Evolutionary conservation across 2,329 filamentous ascomycete genomes (phyloP).

Genomic region (Cryphonectria nitschkei): DNA sequence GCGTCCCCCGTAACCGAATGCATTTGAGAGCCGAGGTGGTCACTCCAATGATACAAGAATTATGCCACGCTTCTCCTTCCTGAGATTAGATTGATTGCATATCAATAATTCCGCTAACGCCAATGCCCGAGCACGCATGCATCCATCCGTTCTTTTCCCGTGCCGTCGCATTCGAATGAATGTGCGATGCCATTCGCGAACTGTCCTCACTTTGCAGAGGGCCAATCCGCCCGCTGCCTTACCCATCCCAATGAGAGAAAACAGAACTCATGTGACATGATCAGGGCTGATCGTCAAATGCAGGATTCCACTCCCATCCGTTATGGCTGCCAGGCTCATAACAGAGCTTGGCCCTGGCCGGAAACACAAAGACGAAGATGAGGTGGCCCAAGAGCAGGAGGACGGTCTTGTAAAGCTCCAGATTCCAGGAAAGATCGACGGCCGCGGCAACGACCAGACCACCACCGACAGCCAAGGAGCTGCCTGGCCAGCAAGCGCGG

Average conservation of each 20-base stretch:
- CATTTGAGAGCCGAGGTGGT: not conserved
- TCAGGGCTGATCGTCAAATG: conserved; percentile 1
- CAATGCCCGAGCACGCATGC: not conserved
- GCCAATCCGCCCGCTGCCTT: not conserved
- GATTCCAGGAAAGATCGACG: conserved; percentile 55
- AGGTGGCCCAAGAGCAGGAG: conserved; percentile 22
- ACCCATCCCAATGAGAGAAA: not conserved
- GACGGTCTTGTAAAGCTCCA: conserved; percentile 19
- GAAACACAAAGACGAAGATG: conserved; percentile 17
- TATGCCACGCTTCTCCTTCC: not conserved
- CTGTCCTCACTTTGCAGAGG: not conserved
- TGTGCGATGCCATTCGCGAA: not conserved
- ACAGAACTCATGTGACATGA: not conserved
- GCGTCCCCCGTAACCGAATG: not conserved
- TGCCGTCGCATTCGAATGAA: not conserved
- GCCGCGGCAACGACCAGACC: conserved; percentile 71
- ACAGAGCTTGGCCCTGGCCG: conserved; percentile 16
- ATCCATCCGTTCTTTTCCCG: not conserved
- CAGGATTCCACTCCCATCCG: conserved; percentile 24
- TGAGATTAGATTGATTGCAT: not conserved
- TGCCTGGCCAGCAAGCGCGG: conserved; percentile 72
- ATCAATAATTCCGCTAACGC: conserved; percentile 4
- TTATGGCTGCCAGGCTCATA: conserved; percentile 11
- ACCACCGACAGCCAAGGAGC: conserved; percentile 66
- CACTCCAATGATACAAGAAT: not conserved